These are phyloP conservation scores for Gossypium rotundifolium DNA, from an alignment of 345 rosid genomes.

Conservation along the genomic window DNA sequence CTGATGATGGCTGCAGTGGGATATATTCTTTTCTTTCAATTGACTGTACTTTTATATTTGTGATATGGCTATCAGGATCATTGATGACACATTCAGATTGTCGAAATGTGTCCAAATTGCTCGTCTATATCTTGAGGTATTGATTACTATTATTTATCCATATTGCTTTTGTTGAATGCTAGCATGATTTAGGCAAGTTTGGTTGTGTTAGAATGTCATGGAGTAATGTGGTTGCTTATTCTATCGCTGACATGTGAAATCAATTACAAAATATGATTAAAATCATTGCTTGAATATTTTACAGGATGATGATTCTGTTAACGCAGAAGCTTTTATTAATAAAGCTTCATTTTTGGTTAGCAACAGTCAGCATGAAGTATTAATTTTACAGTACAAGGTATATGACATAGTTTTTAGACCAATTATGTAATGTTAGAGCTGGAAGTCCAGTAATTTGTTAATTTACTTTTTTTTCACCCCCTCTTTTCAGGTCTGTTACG, in stretches of 20 bases:
- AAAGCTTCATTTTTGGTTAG: slow-evolving; percentile 97
- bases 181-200: background rate
- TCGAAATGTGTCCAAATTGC: slow-evolving; percentile 98
- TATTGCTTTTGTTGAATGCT: background rate
- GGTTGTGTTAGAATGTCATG: background rate
- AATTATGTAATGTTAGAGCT: background rate
- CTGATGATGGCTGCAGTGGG: slow-evolving; percentile 20
- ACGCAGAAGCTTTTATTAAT: slow-evolving; percentile 94
- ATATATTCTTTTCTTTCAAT: background rate
- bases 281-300: slow-evolving; percentile 14
- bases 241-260: background rate
- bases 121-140: slow-evolving; percentile 90
- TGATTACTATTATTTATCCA: background rate
- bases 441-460: slow-evolving; percentile 2
- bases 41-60: slow-evolving; percentile 12
- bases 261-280: background rate
- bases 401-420: slow-evolving; percentile 15
- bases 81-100: slow-evolving; percentile 76
- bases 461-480: background rate
- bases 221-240: background rate
- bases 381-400: slow-evolving; percentile 90
- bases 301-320: slow-evolving; percentile 95
- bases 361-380: slow-evolving; percentile 85
- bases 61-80: slow-evolving; percentile 43
- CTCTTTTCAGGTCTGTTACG: slow-evolving; percentile 71